Evolutionary conservation across 345 rosid genomes (phyloP), one percentile per base, ranked within the genome.

Genomic region (Gossypium arboreum): DNA sequence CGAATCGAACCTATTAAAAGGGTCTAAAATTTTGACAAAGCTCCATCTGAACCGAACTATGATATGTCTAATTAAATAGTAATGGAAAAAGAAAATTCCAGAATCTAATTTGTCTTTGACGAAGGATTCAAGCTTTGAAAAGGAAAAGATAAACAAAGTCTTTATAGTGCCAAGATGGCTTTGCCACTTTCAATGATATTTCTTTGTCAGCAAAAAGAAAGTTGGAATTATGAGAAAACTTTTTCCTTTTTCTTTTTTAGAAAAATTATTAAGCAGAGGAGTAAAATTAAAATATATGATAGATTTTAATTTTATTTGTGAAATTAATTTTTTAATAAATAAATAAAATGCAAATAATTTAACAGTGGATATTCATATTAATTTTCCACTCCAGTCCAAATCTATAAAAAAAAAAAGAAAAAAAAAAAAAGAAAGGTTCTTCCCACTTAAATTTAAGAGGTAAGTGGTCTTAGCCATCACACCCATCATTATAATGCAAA

Each of bases 401-500:
- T 58, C 39, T 22, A 4, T 0, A 34, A 4, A 5, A 1, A 34
- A 5, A 34, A 25, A 1, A 24, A 10, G 3, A 10, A 20, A 29
- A 0, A 1, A 1, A 34, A 34, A 34, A 25, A 1, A 24, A 10
- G 10, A 10, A 20, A 22, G 16, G 2, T 58, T 58, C 7, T 6
- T 16, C 22, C 39, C 64, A 59, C 17, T 24, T 4, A 16, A 25
- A 24, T 25, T 58, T 2, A 59, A 24, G 16, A 24, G 34, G 12
- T 58, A 12, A 3, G 64, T 27, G 41, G 64, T 25, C 64, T 12
- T 12, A 59, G 64, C 64, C 64, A 59, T 59, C 64, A n/a, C 39
- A 59, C 92, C 84, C 85, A 90, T 81, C 24, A 10, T 56, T 56
- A 56, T 22, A 22, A 24, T 57, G 29, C 61, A 57, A 57, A 57